These are phyloP conservation scores for Botrytis fabae DNA, from an alignment of 2,329 filamentous ascomycete genomes.

Conservation along the genomic window DNA sequence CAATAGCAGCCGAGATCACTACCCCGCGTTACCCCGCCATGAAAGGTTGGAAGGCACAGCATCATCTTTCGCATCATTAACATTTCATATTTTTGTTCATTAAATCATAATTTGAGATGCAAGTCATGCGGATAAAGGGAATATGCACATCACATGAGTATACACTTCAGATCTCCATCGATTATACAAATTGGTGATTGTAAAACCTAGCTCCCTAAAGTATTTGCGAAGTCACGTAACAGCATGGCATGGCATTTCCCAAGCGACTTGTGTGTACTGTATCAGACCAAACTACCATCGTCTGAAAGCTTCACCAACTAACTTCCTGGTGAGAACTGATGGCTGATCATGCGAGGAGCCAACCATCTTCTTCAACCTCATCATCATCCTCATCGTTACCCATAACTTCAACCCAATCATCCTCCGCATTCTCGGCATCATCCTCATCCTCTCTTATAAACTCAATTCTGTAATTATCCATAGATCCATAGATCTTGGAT, in stretches of 20 bases:
- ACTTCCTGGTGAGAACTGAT: no score
- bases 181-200: background rate
- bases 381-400: background rate
- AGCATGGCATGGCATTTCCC: no score
- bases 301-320: fast-evolving
- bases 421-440: background rate
- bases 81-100: background rate
- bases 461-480: background rate
- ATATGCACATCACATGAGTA: background rate
- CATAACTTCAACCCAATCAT: background rate
- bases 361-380: background rate
- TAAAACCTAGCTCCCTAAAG: background rate
- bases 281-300: background rate
- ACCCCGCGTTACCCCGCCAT: constrained; percentile 6
- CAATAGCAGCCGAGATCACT: background rate
- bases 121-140: no score
- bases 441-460: background rate
- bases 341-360: background rate
- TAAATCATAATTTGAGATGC: no score
- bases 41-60: background rate
- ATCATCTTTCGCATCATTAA: background rate
- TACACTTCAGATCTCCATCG: no score
- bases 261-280: fast-evolving
- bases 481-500: background rate
- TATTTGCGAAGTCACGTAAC: background rate